These are phyloP conservation scores for Nemania abortiva DNA, from an alignment of 2,329 filamentous ascomycete genomes.

Conservation along the genomic window DNA sequence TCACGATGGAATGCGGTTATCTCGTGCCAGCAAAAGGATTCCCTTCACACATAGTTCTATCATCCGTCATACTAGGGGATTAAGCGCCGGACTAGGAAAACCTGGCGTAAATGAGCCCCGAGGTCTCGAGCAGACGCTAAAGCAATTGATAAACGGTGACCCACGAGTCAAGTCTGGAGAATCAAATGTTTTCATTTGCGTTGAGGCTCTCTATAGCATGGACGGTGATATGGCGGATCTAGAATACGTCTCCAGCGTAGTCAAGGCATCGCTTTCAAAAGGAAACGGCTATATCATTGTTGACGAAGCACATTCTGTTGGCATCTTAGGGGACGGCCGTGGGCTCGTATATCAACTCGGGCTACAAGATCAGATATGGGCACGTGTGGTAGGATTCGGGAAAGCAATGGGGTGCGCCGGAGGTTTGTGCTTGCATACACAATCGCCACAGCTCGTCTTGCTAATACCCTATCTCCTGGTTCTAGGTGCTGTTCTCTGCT, in stretches of 20 bases:
- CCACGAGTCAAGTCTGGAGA: constrained; percentile 35
- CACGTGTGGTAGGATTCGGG: constrained; percentile 73
- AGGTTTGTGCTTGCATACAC: constrained; percentile 60
- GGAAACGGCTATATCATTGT: constrained; percentile 73
- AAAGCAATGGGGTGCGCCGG: constrained; percentile 77
- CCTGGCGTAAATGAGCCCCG: neutral
- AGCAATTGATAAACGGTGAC: constrained; percentile 40
- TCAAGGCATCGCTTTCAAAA: constrained; percentile 66
- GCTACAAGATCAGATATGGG: constrained; percentile 67
- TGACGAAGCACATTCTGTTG: constrained; percentile 77
- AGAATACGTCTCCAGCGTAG: constrained; percentile 66
- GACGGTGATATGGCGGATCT: constrained; percentile 80
- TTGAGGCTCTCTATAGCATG: constrained; percentile 85
- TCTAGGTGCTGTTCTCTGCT: constrained; percentile 72
- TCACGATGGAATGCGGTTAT: constrained; percentile 80
- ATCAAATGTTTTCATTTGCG: constrained; percentile 72
- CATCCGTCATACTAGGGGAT: neutral
- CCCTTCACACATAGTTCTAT: constrained; percentile 71
- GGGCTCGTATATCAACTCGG: constrained; percentile 70
- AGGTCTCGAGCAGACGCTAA: constrained; percentile 48
- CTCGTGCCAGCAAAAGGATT: constrained; percentile 62
- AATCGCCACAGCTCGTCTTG: neutral
- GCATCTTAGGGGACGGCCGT: constrained; percentile 68
- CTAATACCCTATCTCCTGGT: constrained; percentile 34
- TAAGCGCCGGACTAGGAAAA: neutral